A percentile compares a stretch with the other conserved stretches of the same genome.
These are phyloP conservation scores for Kalanchoe fedtschenkoi DNA, from an alignment of 164 flowering plant genomes.

Conservation along the genomic window DNA sequence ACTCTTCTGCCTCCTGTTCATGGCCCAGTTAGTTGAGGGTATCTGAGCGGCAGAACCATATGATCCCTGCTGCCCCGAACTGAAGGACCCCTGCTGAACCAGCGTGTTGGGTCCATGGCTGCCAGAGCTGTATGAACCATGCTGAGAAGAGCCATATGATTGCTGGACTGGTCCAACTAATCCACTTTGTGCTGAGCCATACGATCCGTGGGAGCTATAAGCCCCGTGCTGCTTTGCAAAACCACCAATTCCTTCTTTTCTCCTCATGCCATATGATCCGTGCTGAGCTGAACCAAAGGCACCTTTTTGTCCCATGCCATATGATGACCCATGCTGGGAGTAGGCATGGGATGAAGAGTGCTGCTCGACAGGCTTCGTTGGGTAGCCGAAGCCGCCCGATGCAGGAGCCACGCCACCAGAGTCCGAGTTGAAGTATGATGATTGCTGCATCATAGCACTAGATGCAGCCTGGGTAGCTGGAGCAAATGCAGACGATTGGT, in stretches of 20 bases:
- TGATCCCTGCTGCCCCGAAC: neutral
- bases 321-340: conserved; percentile 5
- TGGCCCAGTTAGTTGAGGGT: neutral
- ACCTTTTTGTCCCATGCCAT: conserved; percentile 3
- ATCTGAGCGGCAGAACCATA: neutral
- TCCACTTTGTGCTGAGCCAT: conserved; percentile 4
- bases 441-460: neutral
- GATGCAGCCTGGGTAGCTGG: conserved; percentile 1
- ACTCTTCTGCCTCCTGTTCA: conserved; percentile 1
- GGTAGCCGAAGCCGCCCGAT: neutral
- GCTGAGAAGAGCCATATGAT: conserved; percentile 6
- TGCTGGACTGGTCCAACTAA: no score
- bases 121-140: neutral
- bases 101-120: neutral
- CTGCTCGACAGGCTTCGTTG: neutral
- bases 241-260: neutral
- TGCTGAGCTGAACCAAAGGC: neutral
- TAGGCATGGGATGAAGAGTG: conserved; percentile 6
- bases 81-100: conserved; percentile 1
- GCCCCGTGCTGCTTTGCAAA: neutral
- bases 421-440: neutral
- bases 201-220: no score
- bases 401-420: neutral
- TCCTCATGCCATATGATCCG: conserved; percentile 6
- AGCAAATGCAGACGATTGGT: conserved; percentile 1